phyloP scores from a whole-genome alignment of 2,329 filamentous ascomycete genomes.

The Diaporthe citrichinensis region DNA sequence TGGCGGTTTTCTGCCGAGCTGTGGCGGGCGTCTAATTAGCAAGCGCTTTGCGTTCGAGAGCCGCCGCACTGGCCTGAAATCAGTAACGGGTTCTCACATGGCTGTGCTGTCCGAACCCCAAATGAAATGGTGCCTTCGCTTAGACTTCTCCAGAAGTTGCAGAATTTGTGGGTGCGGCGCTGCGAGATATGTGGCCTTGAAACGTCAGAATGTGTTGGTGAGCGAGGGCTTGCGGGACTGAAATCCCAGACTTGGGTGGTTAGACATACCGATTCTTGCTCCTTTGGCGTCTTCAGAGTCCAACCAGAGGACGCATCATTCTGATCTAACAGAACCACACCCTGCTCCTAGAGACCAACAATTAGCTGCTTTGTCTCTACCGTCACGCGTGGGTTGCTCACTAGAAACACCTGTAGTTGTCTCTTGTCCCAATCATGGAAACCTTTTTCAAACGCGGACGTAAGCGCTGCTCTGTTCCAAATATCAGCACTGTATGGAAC shows the following conservation, averaged over 20 bases:
- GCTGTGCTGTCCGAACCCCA: slow-evolving; percentile 34
- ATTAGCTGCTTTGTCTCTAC: not conserved
- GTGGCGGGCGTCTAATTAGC: not conserved
- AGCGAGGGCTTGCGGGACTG: not conserved
- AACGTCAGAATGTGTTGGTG: not conserved
- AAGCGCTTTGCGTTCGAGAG: not conserved
- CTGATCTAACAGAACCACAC: not conserved
- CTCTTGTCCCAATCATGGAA: slow-evolving; percentile 33
- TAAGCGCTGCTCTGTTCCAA: not conserved
- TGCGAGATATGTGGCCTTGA: slow-evolving; percentile 37
- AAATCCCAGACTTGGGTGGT: not conserved
- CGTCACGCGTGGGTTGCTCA: not conserved
- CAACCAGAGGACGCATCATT: not conserved
- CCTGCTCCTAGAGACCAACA: slow-evolving; percentile 6
- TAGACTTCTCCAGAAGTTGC: slow-evolving; percentile 8
- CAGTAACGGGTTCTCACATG: not conserved
- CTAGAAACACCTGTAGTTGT: slow-evolving; percentile 32
- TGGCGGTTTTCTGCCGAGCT: slow-evolving; percentile 12
- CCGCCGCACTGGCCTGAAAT: no score
- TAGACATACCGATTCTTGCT: slow-evolving; percentile 35
- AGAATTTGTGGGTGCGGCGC: slow-evolving; percentile 35
- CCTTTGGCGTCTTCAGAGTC: slow-evolving; percentile 30
- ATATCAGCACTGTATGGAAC: not conserved
- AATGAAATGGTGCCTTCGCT: slow-evolving; percentile 31
- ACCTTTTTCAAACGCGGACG: not conserved